Percentiles rank a stretch among this genome's conserved stretches.
These are phyloP conservation scores for Paramecium octaurelia DNA, from an alignment of 73 alveolate genomes.

Conservation along the genomic window DNA sequence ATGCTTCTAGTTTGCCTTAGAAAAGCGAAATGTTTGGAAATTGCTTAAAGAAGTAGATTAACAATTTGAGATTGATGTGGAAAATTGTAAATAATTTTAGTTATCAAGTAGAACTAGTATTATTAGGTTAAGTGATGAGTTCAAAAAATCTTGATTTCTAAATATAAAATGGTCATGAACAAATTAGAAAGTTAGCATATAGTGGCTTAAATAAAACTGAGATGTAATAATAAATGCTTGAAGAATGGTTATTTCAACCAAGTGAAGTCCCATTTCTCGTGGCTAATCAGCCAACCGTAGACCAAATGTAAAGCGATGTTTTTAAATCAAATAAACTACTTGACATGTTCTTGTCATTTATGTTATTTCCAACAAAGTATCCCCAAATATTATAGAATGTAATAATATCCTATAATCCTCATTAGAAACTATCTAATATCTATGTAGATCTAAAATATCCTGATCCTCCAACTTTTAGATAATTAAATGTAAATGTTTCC, in stretches of 20 bases:
- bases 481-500: not conserved
- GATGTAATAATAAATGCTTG: conserved; percentile 19
- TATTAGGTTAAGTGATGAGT: not conserved
- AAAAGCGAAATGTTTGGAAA: not conserved
- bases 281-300: not conserved
- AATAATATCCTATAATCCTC: not conserved
- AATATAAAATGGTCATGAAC: not conserved
- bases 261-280: conserved; percentile 6
- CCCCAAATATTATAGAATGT: not conserved
- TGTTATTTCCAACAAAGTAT: not conserved
- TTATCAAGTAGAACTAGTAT: not conserved
- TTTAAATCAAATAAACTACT: not conserved
- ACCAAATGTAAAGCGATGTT: not conserved
- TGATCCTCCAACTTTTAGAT: conserved; percentile 1
- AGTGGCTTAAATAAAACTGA: not conserved
- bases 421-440: not conserved
- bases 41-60: not conserved
- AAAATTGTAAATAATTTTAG: not conserved
- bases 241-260: conserved; percentile 32
- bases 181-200: not conserved
- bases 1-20: not conserved
- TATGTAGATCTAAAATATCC: not conserved
- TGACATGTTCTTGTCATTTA: not conserved
- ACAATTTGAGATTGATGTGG: not conserved
- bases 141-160: not conserved